Percentiles rank a stretch among this genome's conserved stretches.
Conservation (phyloP, 2,329 filamentous ascomycete species). For the Curvularia spicifera region DNA sequence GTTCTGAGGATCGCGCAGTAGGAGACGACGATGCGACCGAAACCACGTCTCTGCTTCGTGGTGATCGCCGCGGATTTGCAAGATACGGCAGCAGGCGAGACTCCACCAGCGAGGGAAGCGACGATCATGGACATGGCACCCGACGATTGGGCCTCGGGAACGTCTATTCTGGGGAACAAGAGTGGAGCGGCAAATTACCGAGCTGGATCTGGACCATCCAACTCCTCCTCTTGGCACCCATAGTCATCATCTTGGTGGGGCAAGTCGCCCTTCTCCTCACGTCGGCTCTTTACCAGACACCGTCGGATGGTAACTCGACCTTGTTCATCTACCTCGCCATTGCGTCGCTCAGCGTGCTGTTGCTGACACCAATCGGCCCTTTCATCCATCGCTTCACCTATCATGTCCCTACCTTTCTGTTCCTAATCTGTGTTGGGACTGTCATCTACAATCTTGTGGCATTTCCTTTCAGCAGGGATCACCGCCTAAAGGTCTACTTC, state of each 20-base stretch:
- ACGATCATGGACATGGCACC: conserved; percentile 44
- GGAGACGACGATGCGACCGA: conserved; percentile 57
- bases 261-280: conserved; percentile 78
- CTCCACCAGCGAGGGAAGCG: conserved; percentile 46
- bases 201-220: conserved; percentile 89
- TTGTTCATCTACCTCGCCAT: conserved; percentile 75
- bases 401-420: conserved; percentile 78
- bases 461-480: conserved; percentile 84
- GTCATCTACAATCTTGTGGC: conserved; percentile 84
- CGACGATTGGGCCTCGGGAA: conserved; percentile 43
- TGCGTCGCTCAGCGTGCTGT: conserved; percentile 69
- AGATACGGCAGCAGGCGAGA: conserved; percentile 55
- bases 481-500: conserved; percentile 87
- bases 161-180: conserved; percentile 74
- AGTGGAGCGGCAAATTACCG: conserved; percentile 81
- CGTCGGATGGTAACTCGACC: conserved; percentile 78
- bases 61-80: conserved; percentile 62
- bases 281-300: conserved; percentile 77
- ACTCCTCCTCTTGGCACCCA: conserved; percentile 78
- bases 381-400: conserved; percentile 87
- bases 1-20: conserved; percentile 42
- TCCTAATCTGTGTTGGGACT: conserved; percentile 75
- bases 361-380: conserved; percentile 78
- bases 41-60: conserved; percentile 63
- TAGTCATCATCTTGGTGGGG: conserved; percentile 76